Evolutionary conservation across 1,284 basidiomycete genomes (phyloP), one percentile per base, ranked within the genome.

Genomic region (Fistulinella cinereoalba): DNA sequence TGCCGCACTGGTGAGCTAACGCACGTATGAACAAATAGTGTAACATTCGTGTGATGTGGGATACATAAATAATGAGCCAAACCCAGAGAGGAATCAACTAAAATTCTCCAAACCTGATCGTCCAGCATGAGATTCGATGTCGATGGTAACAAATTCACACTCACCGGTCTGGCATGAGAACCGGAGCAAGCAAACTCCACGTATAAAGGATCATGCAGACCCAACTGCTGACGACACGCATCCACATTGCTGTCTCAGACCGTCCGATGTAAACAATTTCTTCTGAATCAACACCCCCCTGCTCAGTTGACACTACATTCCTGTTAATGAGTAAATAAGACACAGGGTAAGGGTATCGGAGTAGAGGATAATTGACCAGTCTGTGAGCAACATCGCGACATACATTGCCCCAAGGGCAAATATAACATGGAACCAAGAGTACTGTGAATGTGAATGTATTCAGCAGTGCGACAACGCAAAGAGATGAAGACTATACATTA

Each of bases 161-260:
- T 64, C 54, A 86, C 87, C 88, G 74, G 60, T 91, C 95, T 38
- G 94, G 94, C 79, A 94, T 74, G 24, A 97, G 51, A 25, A 93
- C 87, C 1, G 95, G 95, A 10, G 92, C 95, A 36, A 97, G 60
- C 52, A 95, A 70, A 60, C 89, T 95, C 94, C 93, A 97, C 27
- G 81, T 79, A 66, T 97, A 98, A 40, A 97, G 72, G 34, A 83
- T 61, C 70, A 95, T 88, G 68, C 92, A 97, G 27, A 95, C 77
- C 94, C 95, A 99, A 58, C 90, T 90, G 39, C 92, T 95, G 28
- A 98, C 88, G 37, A 98, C 80, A 6, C 97, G 77, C 91, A 98
- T 98, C 96, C 97, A 99, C 96, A 99, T 99, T 3, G 96, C 93
- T 5, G 91, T 88, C 62, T 94, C 90, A 10, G 92, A 96, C 39